Evolutionary conservation across 305 asterid genomes (phyloP).

Genomic region (Fraxinus angustifolia): DNA sequence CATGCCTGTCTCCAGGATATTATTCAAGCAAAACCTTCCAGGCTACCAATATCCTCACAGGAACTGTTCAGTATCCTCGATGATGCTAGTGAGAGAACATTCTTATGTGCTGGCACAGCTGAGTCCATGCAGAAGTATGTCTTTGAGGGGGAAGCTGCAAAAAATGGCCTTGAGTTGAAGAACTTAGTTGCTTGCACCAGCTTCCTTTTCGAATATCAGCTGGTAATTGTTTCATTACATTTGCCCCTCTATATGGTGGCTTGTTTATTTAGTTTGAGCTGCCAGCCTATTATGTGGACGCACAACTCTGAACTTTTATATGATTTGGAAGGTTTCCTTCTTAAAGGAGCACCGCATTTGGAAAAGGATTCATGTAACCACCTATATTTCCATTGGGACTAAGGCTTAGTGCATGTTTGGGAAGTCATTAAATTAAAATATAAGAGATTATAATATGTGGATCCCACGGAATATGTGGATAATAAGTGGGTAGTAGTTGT

Average conservation of each 20-base stretch:
- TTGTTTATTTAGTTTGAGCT: slow-evolving; percentile 14
- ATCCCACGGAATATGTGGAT: neutral
- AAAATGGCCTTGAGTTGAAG: slow-evolving; percentile 65
- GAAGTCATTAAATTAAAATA: neutral
- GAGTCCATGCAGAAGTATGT: slow-evolving; percentile 69
- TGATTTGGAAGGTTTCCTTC: neutral
- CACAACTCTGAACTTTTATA: neutral
- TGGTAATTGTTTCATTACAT: slow-evolving; percentile 46
- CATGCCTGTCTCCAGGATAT: slow-evolving; percentile 56
- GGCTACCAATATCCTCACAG: slow-evolving; percentile 60
- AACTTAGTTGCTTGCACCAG: slow-evolving; percentile 72
- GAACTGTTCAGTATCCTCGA: slow-evolving; percentile 85
- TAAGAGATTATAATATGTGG: neutral
- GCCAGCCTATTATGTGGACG: slow-evolving; percentile 13
- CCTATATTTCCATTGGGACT: neutral
- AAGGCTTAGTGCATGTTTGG: neutral
- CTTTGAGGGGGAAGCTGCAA: slow-evolving; percentile 67
- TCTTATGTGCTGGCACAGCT: slow-evolving; percentile 87
- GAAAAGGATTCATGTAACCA: neutral
- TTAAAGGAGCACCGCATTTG: neutral
- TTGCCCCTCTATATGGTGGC: neutral
- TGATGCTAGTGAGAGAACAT: slow-evolving; percentile 90
- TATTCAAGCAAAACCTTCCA: slow-evolving; percentile 61
- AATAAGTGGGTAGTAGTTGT: too few relatives aligned
- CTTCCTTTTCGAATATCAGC: slow-evolving; percentile 77